Base-by-base conservation (phyloP, 2,329 filamentous ascomycete genomes). In the Trichoderma atroviride region DNA sequence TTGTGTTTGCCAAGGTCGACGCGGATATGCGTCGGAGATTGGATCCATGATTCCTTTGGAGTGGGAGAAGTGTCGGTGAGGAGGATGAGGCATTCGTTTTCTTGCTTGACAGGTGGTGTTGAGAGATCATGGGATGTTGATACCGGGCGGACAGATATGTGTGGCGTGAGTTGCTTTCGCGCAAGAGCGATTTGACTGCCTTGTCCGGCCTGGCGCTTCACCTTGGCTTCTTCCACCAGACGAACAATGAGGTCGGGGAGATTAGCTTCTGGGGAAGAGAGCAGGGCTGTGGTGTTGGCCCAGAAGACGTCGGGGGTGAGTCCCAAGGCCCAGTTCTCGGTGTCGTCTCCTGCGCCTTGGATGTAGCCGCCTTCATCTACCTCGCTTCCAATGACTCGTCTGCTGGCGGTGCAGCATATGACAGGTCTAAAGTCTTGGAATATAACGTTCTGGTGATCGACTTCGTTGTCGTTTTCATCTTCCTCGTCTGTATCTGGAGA, bases 271-370 rank as follows among this genome's bases (percentile, higher is more conserved):
- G 86, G 75, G 0, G 90, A 86, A 0, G 78, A 78, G 24, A 96
- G 81, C 13, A 98, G 82, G 6, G 76, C 50, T 0, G 87, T 82
- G 53, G 82, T 83, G 74, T 97, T 84, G 2, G 79, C 79, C 96
- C 96, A 99, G 80, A 97, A 99, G 0, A 95, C 72, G 0, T 82
- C 78, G 0, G 95, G 88, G 0, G 92, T 96, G 19, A 98, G 85
- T 0, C 93, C 93, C 65, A 87, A 82, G 1, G 94, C 91, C 96
- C 96, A 99, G 74, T 92, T 93, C 83, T 99, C 96, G 14, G 92
- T 93, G 78, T 99, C 96, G 79, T 99, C 96, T 2, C 92, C 96
- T 0, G 95, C 95, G 62, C 96, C 96, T 80, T 98, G 96, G 70
- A 99, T 91, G 76, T 99, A 99, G 4, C 80, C 78, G 0, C 86